A percentile compares a stretch with the other conserved stretches of the same genome.
phyloP scores from a whole-genome alignment of 2,329 filamentous ascomycete genomes.

The Penicillium sp. region DNA sequence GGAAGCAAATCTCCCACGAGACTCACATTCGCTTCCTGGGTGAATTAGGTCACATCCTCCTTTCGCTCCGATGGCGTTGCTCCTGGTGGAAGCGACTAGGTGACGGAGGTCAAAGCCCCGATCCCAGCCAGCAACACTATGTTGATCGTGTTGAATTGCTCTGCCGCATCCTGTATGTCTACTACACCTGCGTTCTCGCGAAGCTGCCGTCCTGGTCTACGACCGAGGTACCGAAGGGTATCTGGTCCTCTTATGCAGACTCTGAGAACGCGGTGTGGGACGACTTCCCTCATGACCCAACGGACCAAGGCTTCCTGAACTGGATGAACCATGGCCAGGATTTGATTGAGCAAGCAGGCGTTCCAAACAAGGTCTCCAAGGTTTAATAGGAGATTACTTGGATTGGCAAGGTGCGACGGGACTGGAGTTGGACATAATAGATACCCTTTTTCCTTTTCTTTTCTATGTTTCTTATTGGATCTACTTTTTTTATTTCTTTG shows the following conservation, averaged over 20 bases:
- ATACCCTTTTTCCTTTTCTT: conserved; percentile 35
- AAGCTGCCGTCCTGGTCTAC: conserved; percentile 43
- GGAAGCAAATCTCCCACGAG: conserved; percentile 46
- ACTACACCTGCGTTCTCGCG: conserved; percentile 45
- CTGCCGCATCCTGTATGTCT: conserved; percentile 48
- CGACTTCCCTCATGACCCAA: conserved; percentile 43
- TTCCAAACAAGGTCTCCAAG: conserved; percentile 31
- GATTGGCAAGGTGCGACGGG: conserved; percentile 12
- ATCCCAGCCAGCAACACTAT: conserved; percentile 41
- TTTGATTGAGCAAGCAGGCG: conserved; percentile 43
- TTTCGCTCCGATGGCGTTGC: conserved; percentile 46
- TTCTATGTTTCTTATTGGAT: conserved; percentile 10
- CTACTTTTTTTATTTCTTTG: neutral
- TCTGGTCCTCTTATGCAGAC: conserved; percentile 45
- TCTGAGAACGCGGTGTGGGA: conserved; percentile 42
- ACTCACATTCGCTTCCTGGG: conserved; percentile 41
- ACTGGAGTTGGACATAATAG: conserved; percentile 32
- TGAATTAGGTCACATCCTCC: conserved; percentile 42
- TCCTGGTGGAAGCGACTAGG: conserved; percentile 48
- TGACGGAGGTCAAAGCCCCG: conserved; percentile 36
- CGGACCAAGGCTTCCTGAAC: conserved; percentile 38
- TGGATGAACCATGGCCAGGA: conserved; percentile 44
- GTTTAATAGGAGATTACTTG: neutral
- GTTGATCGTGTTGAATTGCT: conserved; percentile 42
- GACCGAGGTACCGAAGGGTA: conserved; percentile 38